Base-by-base conservation (phyloP, 2,329 filamentous ascomycete genomes). In the Exserohilum turcica region DNA sequence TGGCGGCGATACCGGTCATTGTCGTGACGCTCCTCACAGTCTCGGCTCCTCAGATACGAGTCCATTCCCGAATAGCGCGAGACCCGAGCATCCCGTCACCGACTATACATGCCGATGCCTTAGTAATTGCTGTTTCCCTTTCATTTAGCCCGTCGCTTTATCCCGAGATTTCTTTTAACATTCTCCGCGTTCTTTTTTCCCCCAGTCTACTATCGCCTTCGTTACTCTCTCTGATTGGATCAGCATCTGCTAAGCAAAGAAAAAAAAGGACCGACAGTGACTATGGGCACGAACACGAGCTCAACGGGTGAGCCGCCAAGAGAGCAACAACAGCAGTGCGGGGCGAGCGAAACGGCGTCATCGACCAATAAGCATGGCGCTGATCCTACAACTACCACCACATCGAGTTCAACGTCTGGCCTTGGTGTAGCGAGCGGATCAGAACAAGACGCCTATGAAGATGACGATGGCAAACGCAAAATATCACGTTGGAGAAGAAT, bases 401-500 rank as follows among this genome's bases (percentile, higher is more conserved):
- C 21, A 32, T 39, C 45, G 16, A 48, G 12, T 15, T 36, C n/a
- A 18, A 32, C 6, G 27, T 13, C 12, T 15, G 15, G 19, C n/a
- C n/a, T 10, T n/a, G 24, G 24, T 18, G 7, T 15, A 10, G 16
- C n/a, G 7, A 36, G 15, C 13, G 13, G 28, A 36, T 9, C 10
- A 24, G 18, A 38, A 42, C 12, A 31, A 27, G 10, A 27, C 15
- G n/a, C 8, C 16, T 5, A 16, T n/a, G 21, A 3, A 31, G 18
- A 27, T 6, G 19, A 32, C 4, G 16, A 43, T 28, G 36, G 33
- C 27, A 6, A 51, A n/a, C n/a, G 13, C 16, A 37, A 37, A 28
- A 18, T 40, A 40, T 58, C 60, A 12, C 19, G 35, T 62, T 66
- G 63, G 65, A 54, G 61, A 44, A 66, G 46, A 40, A 19, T 64